Base-by-base conservation (phyloP, 495 filamentous ascomycete species). In the Trichoderma reesei region DNA sequence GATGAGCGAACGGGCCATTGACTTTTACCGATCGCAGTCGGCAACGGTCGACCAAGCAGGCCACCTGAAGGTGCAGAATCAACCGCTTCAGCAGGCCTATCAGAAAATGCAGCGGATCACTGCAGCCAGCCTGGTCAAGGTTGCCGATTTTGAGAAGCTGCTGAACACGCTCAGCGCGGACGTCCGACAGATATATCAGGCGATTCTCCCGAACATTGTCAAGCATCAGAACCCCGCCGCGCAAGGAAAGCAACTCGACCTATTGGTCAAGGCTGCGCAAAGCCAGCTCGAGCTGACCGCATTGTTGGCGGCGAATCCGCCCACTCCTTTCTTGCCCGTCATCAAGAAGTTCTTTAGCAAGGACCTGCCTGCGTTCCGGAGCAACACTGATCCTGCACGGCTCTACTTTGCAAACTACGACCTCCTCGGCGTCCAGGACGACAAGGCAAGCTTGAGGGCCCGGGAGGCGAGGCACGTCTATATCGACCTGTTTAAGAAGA, bases 331-430 rank as follows among this genome's bases (percentile, higher is more conserved):
- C 68, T 72, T 77, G 41, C 68, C 75, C 56, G 76, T 83, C 20
- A 76, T 84, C 31, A 65, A 68, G 9, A 75, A 77, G 63, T 73
- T 84, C 37, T 83, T 83, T 69, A 66, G 65, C 31, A 68, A 68
- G 41, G 75, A 76, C 6, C 69, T 84, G 7, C 70, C 60, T 3
- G 69, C 71, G 5, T 80, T 82, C 59, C 70, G 73, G 18, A 63
- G 60, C 11, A 72, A 71, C 38, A 76, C 76, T 44, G 75, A 82
- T 44, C 75, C 77, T 38, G 72, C 76, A 5, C 73, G 72, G 71
- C 68, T 84, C 9, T 82, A 79, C 66, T 83, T 83, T 68, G 75
- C 73, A 6, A 76, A 82, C 63, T 83, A 77, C 61, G 66, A 68
- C 26, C 62, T 82, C 61, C 74, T 84, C 54, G 80, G 82, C 62